Evolutionary conservation across 2,329 filamentous ascomycete species (phyloP).

Genomic region (Talaromyces sp.): DNA sequence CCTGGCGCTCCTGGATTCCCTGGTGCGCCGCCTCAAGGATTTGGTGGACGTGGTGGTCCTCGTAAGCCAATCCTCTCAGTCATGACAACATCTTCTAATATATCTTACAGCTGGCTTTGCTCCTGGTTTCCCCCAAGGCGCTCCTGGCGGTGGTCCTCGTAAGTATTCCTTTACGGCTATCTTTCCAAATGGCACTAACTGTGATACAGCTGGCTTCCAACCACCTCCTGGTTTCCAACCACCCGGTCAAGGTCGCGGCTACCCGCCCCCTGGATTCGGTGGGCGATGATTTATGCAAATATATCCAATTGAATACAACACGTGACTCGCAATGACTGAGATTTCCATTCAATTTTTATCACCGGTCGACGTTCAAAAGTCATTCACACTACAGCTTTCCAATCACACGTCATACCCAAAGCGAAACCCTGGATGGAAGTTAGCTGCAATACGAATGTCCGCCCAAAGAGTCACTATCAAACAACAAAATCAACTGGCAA

Average conservation of each 20-base stretch:
- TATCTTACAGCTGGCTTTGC: conserved; percentile 42
- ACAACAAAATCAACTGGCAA: conserved; percentile 30
- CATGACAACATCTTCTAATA: conserved; percentile 9
- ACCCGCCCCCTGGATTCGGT: conserved; percentile 51
- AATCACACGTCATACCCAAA: not conserved
- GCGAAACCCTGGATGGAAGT: not conserved
- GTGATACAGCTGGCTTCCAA: conserved; percentile 50
- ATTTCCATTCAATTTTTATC: not conserved
- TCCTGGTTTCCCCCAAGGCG: conserved; percentile 46
- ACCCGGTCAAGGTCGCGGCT: conserved; percentile 52
- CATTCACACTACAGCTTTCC: not conserved
- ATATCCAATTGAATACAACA: conserved; percentile 9
- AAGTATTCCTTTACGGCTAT: conserved; percentile 28
- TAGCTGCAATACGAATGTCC: not conserved
- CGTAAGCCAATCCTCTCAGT: conserved; percentile 43
- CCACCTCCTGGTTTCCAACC: conserved; percentile 73
- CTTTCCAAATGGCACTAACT: conserved; percentile 7
- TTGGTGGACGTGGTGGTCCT: conserved; percentile 52
- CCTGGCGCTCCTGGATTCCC: conserved; percentile 47
- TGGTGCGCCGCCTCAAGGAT: conserved; percentile 49
- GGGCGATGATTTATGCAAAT: conserved; percentile 32
- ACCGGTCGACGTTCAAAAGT: not conserved
- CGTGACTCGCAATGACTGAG: conserved; percentile 1
- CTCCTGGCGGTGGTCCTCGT: conserved; percentile 40
- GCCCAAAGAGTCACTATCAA: conserved; percentile 9